Evolutionary conservation across 768 basidiomycete species (phyloP), one percentile per base, ranked within the genome.

Genomic region (Melanogaster broomeanus): DNA sequence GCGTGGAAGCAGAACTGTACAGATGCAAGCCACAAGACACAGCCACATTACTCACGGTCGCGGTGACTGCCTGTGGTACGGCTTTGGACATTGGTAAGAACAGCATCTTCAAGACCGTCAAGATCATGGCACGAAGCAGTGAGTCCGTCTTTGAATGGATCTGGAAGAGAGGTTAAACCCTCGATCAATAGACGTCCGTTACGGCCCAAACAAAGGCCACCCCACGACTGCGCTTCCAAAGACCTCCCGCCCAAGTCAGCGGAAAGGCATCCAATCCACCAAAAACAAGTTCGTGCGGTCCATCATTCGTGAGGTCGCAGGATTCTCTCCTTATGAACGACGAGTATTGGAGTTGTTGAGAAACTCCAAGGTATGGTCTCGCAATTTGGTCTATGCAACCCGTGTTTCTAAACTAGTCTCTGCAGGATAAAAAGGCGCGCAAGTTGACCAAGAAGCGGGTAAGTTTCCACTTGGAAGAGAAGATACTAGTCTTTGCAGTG

Each of bases 361-460:
- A 75, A 98, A 97, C 84, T 94, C 92, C 58, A 97, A 96, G 81
- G 90, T 90, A 69, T 61, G 87, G 71, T 33, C 35, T 42, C 37
- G 9, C 25, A 42, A 45, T n/a, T n/a, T n/a, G n/a, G n/a, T 48
- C 51, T 24, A 5, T 22, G 16, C 5, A 9, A 16, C 9, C 4
- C 12, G n/a, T 49, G 2, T n/a, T 27, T 56, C 19, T 46, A 11
- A 46, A 50, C 33, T 7, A 12, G 39, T 28, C 18, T 45, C 42
- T 51, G 40, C 65, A 93, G 93, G 96, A 99, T 74, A 99, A 99
- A 86, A 98, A 96, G 77, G 96, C 96, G 53, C 83, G 93, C 73
- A 98, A 98, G 80, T 79, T 98, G 81, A 95, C 94, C 63, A 99
- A 99, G 87, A 98, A 96, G 81, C 87, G 94, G 81, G 96, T 97